Percentiles rank a stretch among this genome's conserved stretches.
phyloP scores from a whole-genome alignment of 2,329 filamentous ascomycete species.

The Pezicula radicicola region DNA sequence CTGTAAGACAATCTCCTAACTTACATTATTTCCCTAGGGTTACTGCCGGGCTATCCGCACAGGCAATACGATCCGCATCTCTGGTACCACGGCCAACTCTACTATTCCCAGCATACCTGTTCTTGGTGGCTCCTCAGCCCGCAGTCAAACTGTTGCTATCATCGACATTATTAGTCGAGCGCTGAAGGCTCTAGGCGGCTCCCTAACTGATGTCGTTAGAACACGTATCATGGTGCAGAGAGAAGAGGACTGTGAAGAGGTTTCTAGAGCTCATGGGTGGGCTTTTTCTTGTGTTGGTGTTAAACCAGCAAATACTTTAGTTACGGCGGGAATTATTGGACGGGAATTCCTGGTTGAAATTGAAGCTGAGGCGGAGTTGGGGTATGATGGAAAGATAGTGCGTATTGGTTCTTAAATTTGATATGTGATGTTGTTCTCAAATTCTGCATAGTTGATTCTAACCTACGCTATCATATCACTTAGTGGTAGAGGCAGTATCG shows the following conservation, averaged over 20 bases:
- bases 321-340: constrained; percentile 12
- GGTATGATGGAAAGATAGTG: constrained; percentile 2
- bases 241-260: constrained; percentile 23
- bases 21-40: constrained; percentile 11
- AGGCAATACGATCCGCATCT: constrained; percentile 23
- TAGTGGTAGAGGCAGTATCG: too few relatives aligned
- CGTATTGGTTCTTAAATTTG: too few relatives aligned
- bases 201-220: constrained; percentile 23
- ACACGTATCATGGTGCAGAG: constrained; percentile 25
- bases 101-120: constrained; percentile 12
- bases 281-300: constrained; percentile 22
- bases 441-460: too few relatives aligned
- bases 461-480: too few relatives aligned
- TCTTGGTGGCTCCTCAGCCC: constrained; percentile 11
- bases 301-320: constrained; percentile 13
- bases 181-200: constrained; percentile 23
- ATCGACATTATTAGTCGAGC: constrained; percentile 26
- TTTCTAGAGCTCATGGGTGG: constrained; percentile 26
- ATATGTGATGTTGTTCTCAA: too few relatives aligned
- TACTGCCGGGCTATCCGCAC: constrained; percentile 28
- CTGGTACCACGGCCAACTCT: constrained; percentile 29
- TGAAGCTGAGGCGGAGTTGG: constrained; percentile 14
- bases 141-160: constrained; percentile 24
- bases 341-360: constrained; percentile 16
- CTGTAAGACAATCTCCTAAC: background rate